Base-by-base conservation (phyloP, 495 filamentous ascomycete species). In the Tuber umbilicatum region DNA sequence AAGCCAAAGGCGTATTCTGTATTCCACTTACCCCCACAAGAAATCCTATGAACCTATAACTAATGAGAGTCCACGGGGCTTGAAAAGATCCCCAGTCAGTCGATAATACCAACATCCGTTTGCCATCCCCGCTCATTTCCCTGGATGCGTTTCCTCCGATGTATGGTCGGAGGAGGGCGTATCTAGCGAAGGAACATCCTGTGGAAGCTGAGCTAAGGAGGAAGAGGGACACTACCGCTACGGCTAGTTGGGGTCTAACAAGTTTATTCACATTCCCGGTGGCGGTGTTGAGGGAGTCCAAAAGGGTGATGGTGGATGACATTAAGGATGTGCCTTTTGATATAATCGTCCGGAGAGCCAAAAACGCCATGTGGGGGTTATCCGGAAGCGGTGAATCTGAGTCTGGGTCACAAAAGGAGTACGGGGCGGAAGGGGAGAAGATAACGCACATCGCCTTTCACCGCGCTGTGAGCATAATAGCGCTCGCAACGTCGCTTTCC, bases 401-500 rank as follows among this genome's bases (percentile, higher is more conserved):
- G 41, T 41, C 27, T 0, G 23, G 23, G 7, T 27, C 23, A 2
- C 5, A n/a, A 45, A 27, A 43, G 3, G 55, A 39, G 35, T 1
- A 40, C 9, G 6, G 17, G 31, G 0, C 70, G 42, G 39, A 31
- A 6, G 72, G 41, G 1, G 77, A 79, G 45, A 74, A 67, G 27
- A 79, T 74, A n/a, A 68, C 73, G 19, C 77, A 75, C 45, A 72
- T 79, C 21, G 72, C 76, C n/a, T 79, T 78, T 21, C 77, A 79
- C 23, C 77, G 75, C 6, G 23, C 42, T n/a, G 40, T 38, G 5
- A 39, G 70, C 64, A 16, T 79, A 10, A 27, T 79, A 4, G 77
- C 77, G 0, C 69, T 79, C 37, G 47, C 77, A 17, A 78, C 77
- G 17, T 74, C 77, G 14, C 75, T 55, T 38, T 43, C 77, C 2